Evolutionary conservation across 345 rosid genomes (phyloP).

Genomic region (Mercurialis annua): DNA sequence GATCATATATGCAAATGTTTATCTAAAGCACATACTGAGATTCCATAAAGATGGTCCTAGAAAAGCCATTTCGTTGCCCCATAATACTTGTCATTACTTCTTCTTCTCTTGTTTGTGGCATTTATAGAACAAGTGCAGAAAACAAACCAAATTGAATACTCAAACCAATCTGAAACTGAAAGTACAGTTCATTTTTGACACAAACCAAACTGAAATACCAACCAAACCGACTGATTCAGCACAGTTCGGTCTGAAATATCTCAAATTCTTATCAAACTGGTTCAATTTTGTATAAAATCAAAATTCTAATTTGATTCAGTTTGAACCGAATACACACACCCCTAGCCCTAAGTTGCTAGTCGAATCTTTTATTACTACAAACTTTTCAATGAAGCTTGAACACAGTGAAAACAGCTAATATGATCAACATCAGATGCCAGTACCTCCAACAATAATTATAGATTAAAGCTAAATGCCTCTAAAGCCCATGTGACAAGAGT

Average conservation of each 20-base stretch:
- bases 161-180: too few species aligned
- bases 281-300: too few species aligned
- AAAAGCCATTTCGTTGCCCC: constrained; percentile 1
- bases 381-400: background rate
- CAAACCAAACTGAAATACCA: too few species aligned
- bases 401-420: background rate
- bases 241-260: too few species aligned
- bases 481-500: background rate
- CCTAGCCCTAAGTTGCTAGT: too few species aligned
- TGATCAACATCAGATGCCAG: background rate
- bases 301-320: too few species aligned
- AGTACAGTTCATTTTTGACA: too few species aligned
- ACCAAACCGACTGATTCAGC: too few species aligned
- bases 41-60: background rate
- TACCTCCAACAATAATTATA: background rate
- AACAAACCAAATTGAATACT: too few species aligned
- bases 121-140: background rate
- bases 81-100: background rate
- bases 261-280: too few species aligned
- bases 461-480: background rate
- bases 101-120: background rate
- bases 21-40: background rate
- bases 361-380: background rate
- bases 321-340: too few species aligned
- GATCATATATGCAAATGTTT: background rate